Percentiles rank a stretch among this genome's conserved stretches.
phyloP scores from a whole-genome alignment of 2,329 filamentous ascomycete genomes.

The Colletotrichum sp. region DNA sequence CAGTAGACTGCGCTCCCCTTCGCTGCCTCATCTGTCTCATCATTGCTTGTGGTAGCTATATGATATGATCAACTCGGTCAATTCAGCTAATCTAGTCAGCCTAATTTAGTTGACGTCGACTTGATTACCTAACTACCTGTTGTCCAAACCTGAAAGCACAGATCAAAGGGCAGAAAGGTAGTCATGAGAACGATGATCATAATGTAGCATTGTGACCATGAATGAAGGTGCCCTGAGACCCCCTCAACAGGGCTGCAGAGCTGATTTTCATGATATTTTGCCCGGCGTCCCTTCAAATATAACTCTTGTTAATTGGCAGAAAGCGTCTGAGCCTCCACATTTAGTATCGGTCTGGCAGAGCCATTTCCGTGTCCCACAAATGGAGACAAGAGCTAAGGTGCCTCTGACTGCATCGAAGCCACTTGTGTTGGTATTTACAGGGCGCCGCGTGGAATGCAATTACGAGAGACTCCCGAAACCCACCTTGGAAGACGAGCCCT shows the following conservation, averaged over 20 bases:
- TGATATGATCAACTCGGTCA: no score
- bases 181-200: neutral
- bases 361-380: neutral
- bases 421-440: neutral
- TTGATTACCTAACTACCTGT: neutral
- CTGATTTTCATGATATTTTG: neutral
- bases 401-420: neutral
- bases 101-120: neutral
- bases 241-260: neutral
- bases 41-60: no score
- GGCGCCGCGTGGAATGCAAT: neutral
- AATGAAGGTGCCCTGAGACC: neutral
- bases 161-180: neutral
- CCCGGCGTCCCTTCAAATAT: neutral
- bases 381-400: neutral
- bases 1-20: no score
- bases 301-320: neutral
- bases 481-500: neutral
- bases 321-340: neutral
- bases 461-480: neutral
- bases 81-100: neutral
- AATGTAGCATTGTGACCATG: neutral
- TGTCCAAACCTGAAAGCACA: neutral
- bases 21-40: no score
- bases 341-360: neutral